These are phyloP conservation scores for Teratosphaeria viscida DNA, from an alignment of 2,329 filamentous ascomycete genomes.

Conservation along the genomic window DNA sequence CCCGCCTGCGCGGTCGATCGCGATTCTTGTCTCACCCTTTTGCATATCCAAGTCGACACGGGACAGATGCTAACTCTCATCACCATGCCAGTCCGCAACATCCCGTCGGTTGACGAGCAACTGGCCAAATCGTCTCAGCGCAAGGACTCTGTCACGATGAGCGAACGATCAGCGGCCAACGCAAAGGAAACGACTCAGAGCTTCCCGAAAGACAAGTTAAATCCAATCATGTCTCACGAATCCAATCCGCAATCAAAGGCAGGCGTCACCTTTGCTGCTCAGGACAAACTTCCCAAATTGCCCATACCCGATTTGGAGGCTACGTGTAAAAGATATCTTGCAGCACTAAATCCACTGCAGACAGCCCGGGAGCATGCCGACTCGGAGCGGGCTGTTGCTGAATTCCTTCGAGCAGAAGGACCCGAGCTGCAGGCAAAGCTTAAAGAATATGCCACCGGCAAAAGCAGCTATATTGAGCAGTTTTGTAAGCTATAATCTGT, in stretches of 20 bases:
- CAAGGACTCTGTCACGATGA: constrained; percentile 29
- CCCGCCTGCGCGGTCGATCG: constrained; percentile 72
- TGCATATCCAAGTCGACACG: constrained; percentile 47
- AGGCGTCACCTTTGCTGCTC: constrained; percentile 77
- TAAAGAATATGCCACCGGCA: constrained; percentile 79
- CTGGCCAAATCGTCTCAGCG: constrained; percentile 8
- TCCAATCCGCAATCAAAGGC: constrained; percentile 49
- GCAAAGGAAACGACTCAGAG: constrained; percentile 45
- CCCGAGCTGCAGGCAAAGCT: constrained; percentile 78
- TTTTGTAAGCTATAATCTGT: constrained; percentile 60
- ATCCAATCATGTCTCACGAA: constrained; percentile 35
- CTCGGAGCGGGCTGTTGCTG: constrained; percentile 65
- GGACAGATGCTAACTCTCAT: constrained; percentile 30
- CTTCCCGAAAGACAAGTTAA: constrained; percentile 37
- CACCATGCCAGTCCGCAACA: constrained; percentile 44
- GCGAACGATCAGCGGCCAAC: constrained; percentile 36
- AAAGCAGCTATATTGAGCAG: constrained; percentile 95
- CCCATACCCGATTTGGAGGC: constrained; percentile 81
- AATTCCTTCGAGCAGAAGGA: constrained; percentile 74
- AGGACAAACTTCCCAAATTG: constrained; percentile 81
- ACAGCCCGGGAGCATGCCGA: constrained; percentile 70
- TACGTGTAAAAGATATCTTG: constrained; percentile 69
- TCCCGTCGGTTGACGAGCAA: constrained; percentile 19
- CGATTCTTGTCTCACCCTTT: constrained; percentile 65
- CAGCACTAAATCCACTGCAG: constrained; percentile 72